phyloP scores from a whole-genome alignment of 2,329 filamentous ascomycete genomes.

The Magnaporthiopsis poae region DNA sequence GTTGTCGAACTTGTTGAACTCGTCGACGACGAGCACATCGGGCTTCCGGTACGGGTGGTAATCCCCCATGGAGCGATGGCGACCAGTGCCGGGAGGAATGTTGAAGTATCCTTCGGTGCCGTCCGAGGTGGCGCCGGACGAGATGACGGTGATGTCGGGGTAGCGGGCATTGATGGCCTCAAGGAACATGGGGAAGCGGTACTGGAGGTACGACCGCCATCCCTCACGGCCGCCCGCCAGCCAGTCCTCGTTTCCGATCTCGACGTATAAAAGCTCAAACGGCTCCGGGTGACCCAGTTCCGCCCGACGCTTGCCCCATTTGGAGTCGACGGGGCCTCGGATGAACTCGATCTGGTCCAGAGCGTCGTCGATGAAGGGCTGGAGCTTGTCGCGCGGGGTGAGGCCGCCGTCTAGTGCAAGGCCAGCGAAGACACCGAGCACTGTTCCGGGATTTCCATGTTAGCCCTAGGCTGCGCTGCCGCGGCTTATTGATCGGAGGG shows the following conservation, averaged over 20 bases:
- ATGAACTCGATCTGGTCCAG: conserved; percentile 57
- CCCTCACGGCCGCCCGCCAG: conserved; percentile 37
- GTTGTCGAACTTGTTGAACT: conserved; percentile 46
- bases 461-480: conserved; percentile 4
- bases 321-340: conserved; percentile 40
- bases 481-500: too few relatives aligned
- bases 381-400: conserved; percentile 40
- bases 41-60: conserved; percentile 35
- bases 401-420: conserved; percentile 44
- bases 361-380: conserved; percentile 48
- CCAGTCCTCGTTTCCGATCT: conserved; percentile 61
- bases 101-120: conserved; percentile 8
- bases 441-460: conserved; percentile 10
- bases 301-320: conserved; percentile 48
- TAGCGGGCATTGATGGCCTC: conserved; percentile 37
- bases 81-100: conserved; percentile 12
- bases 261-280: conserved; percentile 51
- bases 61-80: conserved; percentile 14
- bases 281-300: conserved; percentile 52
- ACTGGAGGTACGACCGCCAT: conserved; percentile 40
- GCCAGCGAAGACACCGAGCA: conserved; percentile 46
- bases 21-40: conserved; percentile 33
- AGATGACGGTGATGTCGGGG: conserved; percentile 19
- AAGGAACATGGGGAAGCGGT: conserved; percentile 50
- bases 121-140: conserved; percentile 24